Base-by-base conservation (phyloP, 129 eudicot genomes). In the Apium graveolens region DNA sequence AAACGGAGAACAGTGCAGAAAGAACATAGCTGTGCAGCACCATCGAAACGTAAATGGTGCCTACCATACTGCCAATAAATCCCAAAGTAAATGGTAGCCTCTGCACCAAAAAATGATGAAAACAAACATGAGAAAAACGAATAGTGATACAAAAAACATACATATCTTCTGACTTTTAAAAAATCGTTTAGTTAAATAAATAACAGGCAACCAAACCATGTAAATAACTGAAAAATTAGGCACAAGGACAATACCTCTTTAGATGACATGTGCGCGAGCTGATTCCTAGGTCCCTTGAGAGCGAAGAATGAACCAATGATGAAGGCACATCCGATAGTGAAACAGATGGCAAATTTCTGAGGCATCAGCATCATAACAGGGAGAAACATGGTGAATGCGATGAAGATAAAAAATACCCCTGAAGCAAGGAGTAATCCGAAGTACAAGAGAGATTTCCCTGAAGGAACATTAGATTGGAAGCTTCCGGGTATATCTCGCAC, bases 331-430 rank as follows among this genome's bases (percentile, higher is more conserved):
- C 77, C 77, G 7, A 74, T 74, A 74, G 77, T 74, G 77, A 74
- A 74, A 44, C 77, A 74, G 5, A 74, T 74, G 17, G 77, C 77
- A 39, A 74, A 74, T 27, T 74, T 74, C 62, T 74, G 77, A 95
- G 98, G 98, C 84, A 87, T 86, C 76, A 95, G 82, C 88, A 95
- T 97, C 96, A 95, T 95, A 55, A 95, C 98, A 7, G 98, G 98
- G 38, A 95, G 98, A 86, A 95, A 95, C 81, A 95, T 90, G 31
- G 98, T 90, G 86, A 95, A 83, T 10, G 94, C 93, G 32, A 90
- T 90, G 84, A 95, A 89, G 78, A 95, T 83, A 53, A 95, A 90
- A 84, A 95, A 95, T 76, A 95, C 86, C 65, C 98, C 98, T 69
- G 91, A 74, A 32, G 94, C 94, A 80, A 94, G 96, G 71, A 94